Evolutionary conservation across 495 filamentous ascomycete species (phyloP).

Genomic region (Beverwykella pulmonaria): DNA sequence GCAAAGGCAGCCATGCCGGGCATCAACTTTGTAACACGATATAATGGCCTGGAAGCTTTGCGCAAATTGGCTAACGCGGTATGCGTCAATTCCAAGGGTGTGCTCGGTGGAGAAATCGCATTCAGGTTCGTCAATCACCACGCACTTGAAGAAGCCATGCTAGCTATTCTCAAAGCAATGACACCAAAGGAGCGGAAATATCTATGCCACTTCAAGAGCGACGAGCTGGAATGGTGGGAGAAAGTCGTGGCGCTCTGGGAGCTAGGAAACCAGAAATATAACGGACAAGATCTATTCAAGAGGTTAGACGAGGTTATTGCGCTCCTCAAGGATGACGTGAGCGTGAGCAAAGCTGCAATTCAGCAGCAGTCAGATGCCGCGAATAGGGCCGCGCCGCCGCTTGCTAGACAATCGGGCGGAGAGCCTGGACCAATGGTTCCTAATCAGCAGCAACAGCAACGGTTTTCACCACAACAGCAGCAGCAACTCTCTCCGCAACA

Average conservation of each 20-base stretch:
- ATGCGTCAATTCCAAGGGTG: conserved; percentile 3
- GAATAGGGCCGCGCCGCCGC: neutral
- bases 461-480: neutral
- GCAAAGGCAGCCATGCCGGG: neutral
- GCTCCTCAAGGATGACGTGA: neutral
- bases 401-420: neutral
- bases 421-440: neutral
- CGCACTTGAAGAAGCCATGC: conserved; percentile 3
- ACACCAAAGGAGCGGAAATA: neutral
- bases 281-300: neutral
- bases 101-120: neutral
- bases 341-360: neutral
- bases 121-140: neutral
- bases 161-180: neutral
- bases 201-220: neutral
- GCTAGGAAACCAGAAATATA: neutral
- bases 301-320: neutral
- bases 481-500: neutral
- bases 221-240: conserved; percentile 5
- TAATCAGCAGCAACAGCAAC: neutral
- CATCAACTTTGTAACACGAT: conserved; percentile 1
- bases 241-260: neutral
- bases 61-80: neutral
- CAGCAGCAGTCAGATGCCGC: neutral
- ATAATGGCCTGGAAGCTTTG: conserved; percentile 8